phyloP scores from a whole-genome alignment of 1,139 yeast species.

The Suhomyces coccinellae region DNA sequence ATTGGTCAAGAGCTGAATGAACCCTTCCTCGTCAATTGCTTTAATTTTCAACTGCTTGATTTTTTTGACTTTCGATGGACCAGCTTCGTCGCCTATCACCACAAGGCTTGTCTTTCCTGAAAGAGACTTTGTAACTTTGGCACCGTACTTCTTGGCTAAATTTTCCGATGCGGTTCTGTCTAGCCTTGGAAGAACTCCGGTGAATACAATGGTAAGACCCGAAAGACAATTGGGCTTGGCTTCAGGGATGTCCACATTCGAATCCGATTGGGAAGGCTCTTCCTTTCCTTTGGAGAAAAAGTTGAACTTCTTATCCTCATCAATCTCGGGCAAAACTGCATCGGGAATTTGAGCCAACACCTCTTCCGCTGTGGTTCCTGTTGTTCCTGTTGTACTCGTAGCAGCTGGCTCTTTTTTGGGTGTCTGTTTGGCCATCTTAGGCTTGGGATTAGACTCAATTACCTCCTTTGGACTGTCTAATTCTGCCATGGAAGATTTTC shows the following conservation, averaged over 20 bases:
- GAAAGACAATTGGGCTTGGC: slow-evolving; percentile 81
- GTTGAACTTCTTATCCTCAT: slow-evolving; percentile 53
- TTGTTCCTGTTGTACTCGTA: slow-evolving; percentile 15
- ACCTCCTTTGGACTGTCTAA: too few species aligned
- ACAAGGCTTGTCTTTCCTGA: slow-evolving; percentile 85
- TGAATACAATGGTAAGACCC: slow-evolving; percentile 89
- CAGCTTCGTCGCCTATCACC: slow-evolving; percentile 94
- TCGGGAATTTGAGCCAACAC: slow-evolving; percentile 64
- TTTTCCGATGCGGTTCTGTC: slow-evolving; percentile 76
- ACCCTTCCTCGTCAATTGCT: slow-evolving; percentile 86
- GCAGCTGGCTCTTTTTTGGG: background rate
- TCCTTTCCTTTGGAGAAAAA: slow-evolving; percentile 47
- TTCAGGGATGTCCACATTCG: slow-evolving; percentile 54
- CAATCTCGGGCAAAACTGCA: slow-evolving; percentile 62
- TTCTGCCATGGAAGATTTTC: background rate
- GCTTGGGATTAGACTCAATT: background rate
- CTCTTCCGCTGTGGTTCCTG: slow-evolving; percentile 48
- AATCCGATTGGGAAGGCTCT: slow-evolving; percentile 17
- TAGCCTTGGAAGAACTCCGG: slow-evolving; percentile 81
- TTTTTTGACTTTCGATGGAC: slow-evolving; percentile 88
- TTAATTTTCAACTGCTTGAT: slow-evolving; percentile 73
- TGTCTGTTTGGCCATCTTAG: slow-evolving; percentile 1
- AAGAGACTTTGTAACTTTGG: slow-evolving; percentile 86
- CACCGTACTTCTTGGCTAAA: slow-evolving; percentile 84
- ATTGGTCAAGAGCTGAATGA: slow-evolving; percentile 63